Evolutionary conservation across 2,329 filamentous ascomycete genomes (phyloP).

Genomic region (Scorias spongiosa): DNA sequence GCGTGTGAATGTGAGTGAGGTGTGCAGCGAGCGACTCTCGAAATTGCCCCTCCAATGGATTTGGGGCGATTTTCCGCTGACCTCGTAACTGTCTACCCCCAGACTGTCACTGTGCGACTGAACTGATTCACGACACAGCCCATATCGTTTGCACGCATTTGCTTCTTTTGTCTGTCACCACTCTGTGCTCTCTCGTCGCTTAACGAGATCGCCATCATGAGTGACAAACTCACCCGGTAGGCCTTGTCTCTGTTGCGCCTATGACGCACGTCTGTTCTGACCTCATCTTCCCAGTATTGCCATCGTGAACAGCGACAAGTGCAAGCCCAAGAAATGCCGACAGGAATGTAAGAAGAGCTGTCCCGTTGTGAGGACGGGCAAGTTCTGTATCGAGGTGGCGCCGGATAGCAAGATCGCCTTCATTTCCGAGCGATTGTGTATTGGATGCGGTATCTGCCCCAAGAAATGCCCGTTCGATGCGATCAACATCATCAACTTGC

Average conservation of each 20-base stretch:
- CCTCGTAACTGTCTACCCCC: neutral
- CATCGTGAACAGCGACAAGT: slow-evolving; percentile 96
- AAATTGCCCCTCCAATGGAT: neutral
- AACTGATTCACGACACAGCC: no score
- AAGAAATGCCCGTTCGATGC: slow-evolving; percentile 99
- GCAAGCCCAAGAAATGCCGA: slow-evolving; percentile 73
- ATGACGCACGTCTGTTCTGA: neutral
- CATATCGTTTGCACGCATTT: no score
- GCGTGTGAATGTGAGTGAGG: no score
- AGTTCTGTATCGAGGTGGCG: slow-evolving; percentile 90
- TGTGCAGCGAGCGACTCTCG: neutral
- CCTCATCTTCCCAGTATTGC: slow-evolving; percentile 55
- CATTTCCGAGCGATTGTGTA: slow-evolving; percentile 90
- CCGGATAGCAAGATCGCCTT: slow-evolving; percentile 87
- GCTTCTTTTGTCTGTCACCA: no score
- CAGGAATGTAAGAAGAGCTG: slow-evolving; percentile 99
- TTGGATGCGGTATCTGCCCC: slow-evolving; percentile 97
- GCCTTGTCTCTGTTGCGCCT: slow-evolving; percentile 13
- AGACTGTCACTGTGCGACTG: no score
- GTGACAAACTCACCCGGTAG: slow-evolving; percentile 89
- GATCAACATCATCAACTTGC: slow-evolving; percentile 99
- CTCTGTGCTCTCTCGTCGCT: no score
- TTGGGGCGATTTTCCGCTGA: neutral
- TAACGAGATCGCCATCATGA: slow-evolving; percentile 40
- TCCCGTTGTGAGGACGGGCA: slow-evolving; percentile 91